phyloP scores from a whole-genome alignment of 441 rosid genomes.

The Hura crepitans region DNA sequence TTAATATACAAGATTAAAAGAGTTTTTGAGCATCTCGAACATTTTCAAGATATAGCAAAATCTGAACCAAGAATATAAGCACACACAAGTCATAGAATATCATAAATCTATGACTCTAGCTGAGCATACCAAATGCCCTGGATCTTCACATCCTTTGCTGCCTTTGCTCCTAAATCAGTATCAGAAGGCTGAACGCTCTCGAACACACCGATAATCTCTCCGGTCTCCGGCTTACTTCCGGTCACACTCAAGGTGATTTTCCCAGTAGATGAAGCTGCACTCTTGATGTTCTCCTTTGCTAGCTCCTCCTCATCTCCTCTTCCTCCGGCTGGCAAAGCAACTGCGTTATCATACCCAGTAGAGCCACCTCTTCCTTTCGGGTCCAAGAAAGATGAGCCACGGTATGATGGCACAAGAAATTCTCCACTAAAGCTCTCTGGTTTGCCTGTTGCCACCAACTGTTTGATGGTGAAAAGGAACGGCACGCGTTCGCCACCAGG shows the following conservation, averaged over 20 bases:
- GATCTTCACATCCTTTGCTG: conserved; percentile 73
- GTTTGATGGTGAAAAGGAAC: conserved; percentile 78
- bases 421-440: conserved; percentile 69
- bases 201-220: conserved; percentile 73
- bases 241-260: conserved; percentile 71
- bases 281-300: conserved; percentile 66
- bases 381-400: conserved; percentile 82
- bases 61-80: conserved; percentile 26
- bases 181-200: conserved; percentile 86
- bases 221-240: conserved; percentile 61
- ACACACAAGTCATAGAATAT: conserved; percentile 20
- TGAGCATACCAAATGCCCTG: conserved; percentile 83
- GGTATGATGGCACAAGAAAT: conserved; percentile 76
- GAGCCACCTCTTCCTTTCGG: conserved; percentile 95
- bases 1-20: conserved; percentile 33
- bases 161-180: conserved; percentile 78
- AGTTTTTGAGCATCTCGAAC: conserved; percentile 29
- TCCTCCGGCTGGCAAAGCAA: conserved; percentile 89
- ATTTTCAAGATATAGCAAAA: conserved; percentile 32
- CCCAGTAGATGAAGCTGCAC: conserved; percentile 52
- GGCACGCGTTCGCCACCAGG: conserved; percentile 90
- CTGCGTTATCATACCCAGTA: conserved; percentile 72
- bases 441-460: conserved; percentile 72
- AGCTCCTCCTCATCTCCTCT: conserved; percentile 86
- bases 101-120: conserved; percentile 48